phyloP scores from a whole-genome alignment of 1,284 basidiomycete species.

The Athelia psychrophila region DNA sequence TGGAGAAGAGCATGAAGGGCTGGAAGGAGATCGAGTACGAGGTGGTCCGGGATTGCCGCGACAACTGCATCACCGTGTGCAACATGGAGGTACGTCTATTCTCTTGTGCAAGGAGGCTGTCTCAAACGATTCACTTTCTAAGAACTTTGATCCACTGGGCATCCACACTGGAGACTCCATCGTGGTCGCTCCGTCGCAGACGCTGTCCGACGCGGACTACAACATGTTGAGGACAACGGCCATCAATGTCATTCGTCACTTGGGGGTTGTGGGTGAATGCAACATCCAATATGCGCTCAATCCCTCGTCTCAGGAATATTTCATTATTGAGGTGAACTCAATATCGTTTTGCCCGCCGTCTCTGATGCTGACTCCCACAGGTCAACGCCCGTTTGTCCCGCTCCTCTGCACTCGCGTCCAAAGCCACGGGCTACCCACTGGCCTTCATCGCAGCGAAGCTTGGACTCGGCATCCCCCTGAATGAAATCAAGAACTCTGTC shows the following conservation, averaged over 20 bases:
- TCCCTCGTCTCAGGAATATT: constrained; percentile 93
- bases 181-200: constrained; percentile 97
- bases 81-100: constrained; percentile 90
- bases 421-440: constrained; percentile 97
- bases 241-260: constrained; percentile 96
- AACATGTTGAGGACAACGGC: constrained; percentile 99
- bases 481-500: constrained; percentile 97
- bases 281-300: constrained; percentile 99
- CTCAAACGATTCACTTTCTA: background rate
- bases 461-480: constrained; percentile 93
- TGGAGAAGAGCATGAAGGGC: constrained; percentile 99
- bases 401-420: constrained; percentile 96
- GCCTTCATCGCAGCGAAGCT: constrained; percentile 99
- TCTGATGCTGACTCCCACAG: constrained; percentile 29
- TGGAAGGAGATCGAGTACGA: constrained; percentile 99
- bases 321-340: constrained; percentile 85
- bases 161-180: constrained; percentile 99
- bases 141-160: constrained; percentile 99
- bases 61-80: constrained; percentile 98
- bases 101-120: background rate
- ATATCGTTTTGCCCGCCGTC: constrained; percentile 2
- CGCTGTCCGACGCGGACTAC: constrained; percentile 96
- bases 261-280: constrained; percentile 97
- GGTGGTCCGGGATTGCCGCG: constrained; percentile 96
- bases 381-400: constrained; percentile 99